Evolutionary conservation across 1,139 yeast species (phyloP), one percentile per base, ranked within the genome.

Genomic region (Sugiyamaella japonica): DNA sequence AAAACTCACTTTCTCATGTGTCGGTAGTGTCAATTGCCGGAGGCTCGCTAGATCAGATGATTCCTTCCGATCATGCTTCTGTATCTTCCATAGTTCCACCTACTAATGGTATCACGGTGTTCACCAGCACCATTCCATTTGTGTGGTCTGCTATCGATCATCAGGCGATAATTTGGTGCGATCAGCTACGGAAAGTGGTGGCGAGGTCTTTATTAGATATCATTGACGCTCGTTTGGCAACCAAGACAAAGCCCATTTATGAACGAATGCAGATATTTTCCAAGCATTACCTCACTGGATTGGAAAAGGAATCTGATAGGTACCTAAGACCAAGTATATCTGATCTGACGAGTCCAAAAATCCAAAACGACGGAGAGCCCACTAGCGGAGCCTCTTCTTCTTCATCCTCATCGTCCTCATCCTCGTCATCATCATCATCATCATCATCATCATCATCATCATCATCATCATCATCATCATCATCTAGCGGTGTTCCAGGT

Each of bases 61-160:
- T 89, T 34, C 95, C 96, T 0, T 89, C 96, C 0, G 96, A 89
- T 66, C 88, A 87, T 65, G 86, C 96, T 0, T 75, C 86, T 1
- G 70, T 86, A 15, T 80, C 82, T 2, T 83, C 82, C 7, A 61
- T 87, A 4, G 77, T 88, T 0, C 95, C 95, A 0, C 76, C 77
- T 5, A 59, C 79, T 0, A 81, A 89, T 65, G 96, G 96, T 0
- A 84, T 89, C 60, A 83, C 91, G 0, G 86, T 85, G 0, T 85
- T 81, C 63, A 81, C 95, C 0, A 83, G 89, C 0, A 90, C 95
- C 1, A 85, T 89, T n/a, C 93, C 93, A 0, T 78, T 78, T 7
- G 95, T 89, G 0, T 89, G 96, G 95, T 83, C 95, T 1, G 85
- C 95, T 1, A 83, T 89, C 39, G 96, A 89, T 66, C 96, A 89